Evolutionary conservation across 116 monocot species (phyloP), one percentile per base, ranked within the genome.

Genomic region (Phalaenopsis hybrid): DNA sequence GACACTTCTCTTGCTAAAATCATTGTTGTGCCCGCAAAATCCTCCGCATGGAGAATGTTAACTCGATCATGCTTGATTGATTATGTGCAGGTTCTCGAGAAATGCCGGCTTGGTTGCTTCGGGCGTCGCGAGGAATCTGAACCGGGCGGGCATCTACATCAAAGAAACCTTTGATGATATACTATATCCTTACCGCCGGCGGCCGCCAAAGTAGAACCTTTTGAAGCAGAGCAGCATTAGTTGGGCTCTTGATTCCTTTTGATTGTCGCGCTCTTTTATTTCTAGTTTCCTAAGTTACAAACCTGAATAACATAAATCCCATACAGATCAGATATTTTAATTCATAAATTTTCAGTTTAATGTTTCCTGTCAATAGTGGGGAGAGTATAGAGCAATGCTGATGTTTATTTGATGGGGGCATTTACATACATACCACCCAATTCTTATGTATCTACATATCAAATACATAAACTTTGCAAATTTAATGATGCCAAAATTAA

Each of bases 111-210:
- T 97, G 28, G 97, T 97, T 33, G 94, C 92, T 48, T 88, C 93
- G 23, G 94, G 94, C 20, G 94, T 91, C 23, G 84, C 82, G 33
- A 84, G 83, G 73, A 97, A 97, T 86, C 70, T 97, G 57, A 76
- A 89, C 72, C 88, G 84, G 76, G 92, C 85, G 12, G 97, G 89
- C 44, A 87, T 79, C 85, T 91, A 94, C 34, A 46, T 94, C 41
- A 94, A 97, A 89, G 89, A 92, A 41, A 87, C 84, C 61, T n/a
- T 97, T 23, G 93, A 94, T 41, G 94, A 94, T 81, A 94, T 92
- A 73, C 68, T 94, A 55, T 94, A 92, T 67, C 94, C 94, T 20
- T 94, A 96, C 76, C 85, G 94, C 76, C 76, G 92, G 68, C 91
- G 87, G 55, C 91, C 97, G n/a, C n/a, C n/a, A n/a, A 97, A 97